These are phyloP conservation scores for Fraxinus latifolia DNA, from an alignment of 305 asterid species.

Conservation along the genomic window DNA sequence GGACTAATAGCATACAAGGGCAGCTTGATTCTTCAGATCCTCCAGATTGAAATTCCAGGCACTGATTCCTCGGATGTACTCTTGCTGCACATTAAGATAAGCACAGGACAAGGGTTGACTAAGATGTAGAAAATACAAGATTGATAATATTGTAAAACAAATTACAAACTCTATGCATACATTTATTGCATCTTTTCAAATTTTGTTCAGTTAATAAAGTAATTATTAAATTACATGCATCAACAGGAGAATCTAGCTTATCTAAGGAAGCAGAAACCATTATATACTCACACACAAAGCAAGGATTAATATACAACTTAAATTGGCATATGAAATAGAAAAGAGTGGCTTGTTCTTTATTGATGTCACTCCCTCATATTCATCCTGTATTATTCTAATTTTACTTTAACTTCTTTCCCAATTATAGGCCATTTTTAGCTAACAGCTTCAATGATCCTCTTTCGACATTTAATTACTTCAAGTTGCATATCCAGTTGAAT, in stretches of 20 bases:
- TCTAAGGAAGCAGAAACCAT: slow-evolving; percentile 7
- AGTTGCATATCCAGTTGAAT: slow-evolving; percentile 10
- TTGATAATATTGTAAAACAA: slow-evolving; percentile 1
- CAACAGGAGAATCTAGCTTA: slow-evolving; percentile 11
- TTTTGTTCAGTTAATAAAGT: slow-evolving; percentile 1
- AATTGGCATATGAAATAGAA: slow-evolving; percentile 1
- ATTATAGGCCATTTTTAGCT: neutral
- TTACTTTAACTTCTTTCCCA: slow-evolving; percentile 2
- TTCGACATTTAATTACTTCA: slow-evolving; percentile 4
- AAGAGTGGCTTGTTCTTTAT: neutral
- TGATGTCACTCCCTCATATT: neutral
- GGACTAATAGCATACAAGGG: slow-evolving; percentile 54
- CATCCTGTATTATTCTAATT: slow-evolving; percentile 7
- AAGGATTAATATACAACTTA: neutral
- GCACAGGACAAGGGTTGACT: slow-evolving; percentile 19
- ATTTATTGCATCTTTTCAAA: neutral
- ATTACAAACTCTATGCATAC: neutral
- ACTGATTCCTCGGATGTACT: slow-evolving; percentile 93
- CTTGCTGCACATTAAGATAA: slow-evolving; percentile 61
- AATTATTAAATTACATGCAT: slow-evolving; percentile 5
- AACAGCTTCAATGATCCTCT: slow-evolving; percentile 4
- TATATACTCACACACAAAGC: neutral
- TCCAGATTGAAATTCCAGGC: slow-evolving; percentile 95
- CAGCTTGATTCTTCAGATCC: slow-evolving; percentile 92
- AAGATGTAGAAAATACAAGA: slow-evolving; percentile 9